Evolutionary conservation across 805 yeast species (phyloP).

Genomic region (Starmerella potacharoeniae): DNA sequence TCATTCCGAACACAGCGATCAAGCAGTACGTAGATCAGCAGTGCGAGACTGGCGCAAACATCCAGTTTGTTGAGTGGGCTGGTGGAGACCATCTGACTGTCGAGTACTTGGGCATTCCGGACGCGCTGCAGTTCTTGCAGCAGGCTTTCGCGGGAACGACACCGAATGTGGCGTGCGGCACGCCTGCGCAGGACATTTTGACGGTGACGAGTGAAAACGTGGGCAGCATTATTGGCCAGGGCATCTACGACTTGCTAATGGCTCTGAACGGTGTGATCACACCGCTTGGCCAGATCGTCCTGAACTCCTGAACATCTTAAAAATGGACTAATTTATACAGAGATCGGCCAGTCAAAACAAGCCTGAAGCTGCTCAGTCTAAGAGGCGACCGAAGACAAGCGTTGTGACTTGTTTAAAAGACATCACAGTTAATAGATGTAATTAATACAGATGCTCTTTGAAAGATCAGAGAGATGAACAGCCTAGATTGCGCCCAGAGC

Average conservation of each 20-base stretch:
- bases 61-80: slow-evolving; percentile 3
- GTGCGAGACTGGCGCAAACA: slow-evolving; percentile 7
- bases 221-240: slow-evolving; percentile 4
- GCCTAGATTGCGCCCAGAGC: no score
- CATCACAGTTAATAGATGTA: no score
- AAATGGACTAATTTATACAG: no score
- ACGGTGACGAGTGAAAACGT: background rate
- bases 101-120: slow-evolving; percentile 3
- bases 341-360: no score
- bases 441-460: no score
- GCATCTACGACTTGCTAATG: background rate
- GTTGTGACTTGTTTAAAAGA: no score
- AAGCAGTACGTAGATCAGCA: slow-evolving; percentile 10
- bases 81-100: slow-evolving; percentile 4
- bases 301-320: background rate
- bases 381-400: no score
- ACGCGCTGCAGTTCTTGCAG: slow-evolving; percentile 12
- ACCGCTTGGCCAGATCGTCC: slow-evolving; percentile 1
- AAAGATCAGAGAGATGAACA: no score
- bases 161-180: slow-evolving; percentile 6
- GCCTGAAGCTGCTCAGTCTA: no score
- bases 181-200: slow-evolving; percentile 3
- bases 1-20: slow-evolving; percentile 17
- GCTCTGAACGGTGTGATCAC: background rate
- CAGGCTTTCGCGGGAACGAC: slow-evolving; percentile 10